phyloP scores from a whole-genome alignment of 139 green algal genomes.

The Monoraphidium neglectum region DNA sequence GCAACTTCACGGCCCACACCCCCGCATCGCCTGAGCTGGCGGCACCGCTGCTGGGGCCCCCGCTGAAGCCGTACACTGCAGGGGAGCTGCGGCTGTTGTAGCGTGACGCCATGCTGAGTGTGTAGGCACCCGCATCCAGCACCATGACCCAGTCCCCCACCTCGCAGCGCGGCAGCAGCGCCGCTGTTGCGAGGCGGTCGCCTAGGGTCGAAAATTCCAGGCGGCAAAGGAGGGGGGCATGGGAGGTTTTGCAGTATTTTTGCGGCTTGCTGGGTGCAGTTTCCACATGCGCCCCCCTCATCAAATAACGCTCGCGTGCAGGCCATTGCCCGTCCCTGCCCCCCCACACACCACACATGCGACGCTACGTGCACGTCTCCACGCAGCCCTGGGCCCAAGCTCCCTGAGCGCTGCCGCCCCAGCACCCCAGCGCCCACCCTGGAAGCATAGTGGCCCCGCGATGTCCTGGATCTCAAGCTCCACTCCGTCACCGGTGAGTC shows the following conservation, averaged over 20 bases:
- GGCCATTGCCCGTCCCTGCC: too few species aligned
- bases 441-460: slow-evolving; percentile 48
- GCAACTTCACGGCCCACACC: slow-evolving; percentile 1
- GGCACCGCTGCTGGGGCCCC: background rate
- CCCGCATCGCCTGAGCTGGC: background rate
- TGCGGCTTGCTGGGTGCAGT: too few species aligned
- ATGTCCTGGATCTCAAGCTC: slow-evolving; percentile 31
- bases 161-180: slow-evolving; percentile 20
- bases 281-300: too few species aligned
- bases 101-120: slow-evolving; percentile 41
- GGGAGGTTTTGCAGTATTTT: too few species aligned
- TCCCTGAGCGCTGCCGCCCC: too few species aligned
- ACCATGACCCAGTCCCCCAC: slow-evolving; percentile 40
- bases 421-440: slow-evolving; percentile 28
- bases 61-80: slow-evolving; percentile 31
- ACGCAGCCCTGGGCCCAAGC: too few species aligned
- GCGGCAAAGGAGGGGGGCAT: too few species aligned
- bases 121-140: slow-evolving; percentile 39
- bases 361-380: too few species aligned
- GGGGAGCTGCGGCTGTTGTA: slow-evolving; percentile 47
- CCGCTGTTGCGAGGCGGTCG: slow-evolving; percentile 24
- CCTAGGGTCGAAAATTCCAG: too few species aligned
- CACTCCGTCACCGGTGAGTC: too few species aligned
- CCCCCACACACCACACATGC: too few species aligned
- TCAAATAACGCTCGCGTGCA: too few species aligned